Percentiles rank a stretch among this genome's conserved stretches.
phyloP scores from a whole-genome alignment of 305 asterid genomes.

The Withania somnifera region DNA sequence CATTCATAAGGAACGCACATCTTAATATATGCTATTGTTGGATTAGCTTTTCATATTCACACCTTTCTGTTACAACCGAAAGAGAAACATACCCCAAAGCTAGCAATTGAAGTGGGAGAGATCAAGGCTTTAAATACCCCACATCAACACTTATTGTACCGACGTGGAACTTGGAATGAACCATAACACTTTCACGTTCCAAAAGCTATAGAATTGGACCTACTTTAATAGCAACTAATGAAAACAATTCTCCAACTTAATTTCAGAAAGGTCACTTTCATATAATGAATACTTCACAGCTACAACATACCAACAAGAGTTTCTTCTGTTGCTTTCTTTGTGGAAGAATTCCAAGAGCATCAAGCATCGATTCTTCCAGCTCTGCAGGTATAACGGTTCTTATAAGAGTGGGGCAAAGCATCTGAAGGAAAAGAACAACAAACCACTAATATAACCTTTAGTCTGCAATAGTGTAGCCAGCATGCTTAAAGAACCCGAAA shows the following conservation, averaged over 20 bases:
- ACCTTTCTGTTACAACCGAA: background rate
- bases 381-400: constrained; percentile 38
- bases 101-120: no score
- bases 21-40: background rate
- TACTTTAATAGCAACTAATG: background rate
- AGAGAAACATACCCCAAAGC: no score
- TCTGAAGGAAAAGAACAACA: constrained; percentile 11
- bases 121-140: no score
- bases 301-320: constrained; percentile 68
- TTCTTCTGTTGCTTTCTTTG: constrained; percentile 93
- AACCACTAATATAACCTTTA: constrained; percentile 48
- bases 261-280: background rate
- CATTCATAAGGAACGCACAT: background rate
- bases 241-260: background rate
- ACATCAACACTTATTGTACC: no score
- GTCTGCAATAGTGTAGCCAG: constrained; percentile 91
- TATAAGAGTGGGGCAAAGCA: constrained; percentile 10
- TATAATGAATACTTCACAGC: background rate
- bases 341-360: constrained; percentile 97
- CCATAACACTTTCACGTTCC: background rate
- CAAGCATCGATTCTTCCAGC: constrained; percentile 88
- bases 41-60: background rate
- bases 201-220: background rate
- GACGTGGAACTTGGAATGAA: no score
- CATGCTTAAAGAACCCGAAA: constrained; percentile 75